phyloP scores from a whole-genome alignment of 73 alveolate genomes.

The Paramecium sonneborni region DNA sequence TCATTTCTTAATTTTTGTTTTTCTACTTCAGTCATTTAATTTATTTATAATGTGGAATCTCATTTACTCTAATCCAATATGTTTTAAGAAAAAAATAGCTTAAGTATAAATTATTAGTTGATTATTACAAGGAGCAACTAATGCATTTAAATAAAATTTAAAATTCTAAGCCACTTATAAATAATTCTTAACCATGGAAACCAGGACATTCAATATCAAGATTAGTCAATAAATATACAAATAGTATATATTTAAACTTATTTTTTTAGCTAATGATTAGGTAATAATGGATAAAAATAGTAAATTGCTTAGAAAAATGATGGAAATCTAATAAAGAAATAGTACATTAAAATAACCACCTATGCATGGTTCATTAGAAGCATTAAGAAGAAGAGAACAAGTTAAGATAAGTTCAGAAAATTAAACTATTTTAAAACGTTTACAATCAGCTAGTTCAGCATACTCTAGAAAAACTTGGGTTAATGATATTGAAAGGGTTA shows the following conservation, averaged over 20 bases:
- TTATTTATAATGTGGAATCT: conserved; percentile 31
- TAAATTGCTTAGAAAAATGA: conserved; percentile 13
- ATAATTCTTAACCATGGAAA: conserved; percentile 26
- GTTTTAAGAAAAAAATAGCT: conserved; percentile 40
- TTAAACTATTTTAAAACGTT: neutral
- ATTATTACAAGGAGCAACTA: neutral
- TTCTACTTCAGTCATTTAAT: conserved; percentile 19
- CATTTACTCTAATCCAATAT: conserved; percentile 23
- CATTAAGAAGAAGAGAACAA: conserved; percentile 44
- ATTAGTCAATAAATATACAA: conserved; percentile 26
- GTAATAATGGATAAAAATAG: neutral
- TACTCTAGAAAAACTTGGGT: conserved; percentile 20
- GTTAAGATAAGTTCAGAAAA: conserved; percentile 3
- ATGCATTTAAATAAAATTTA: conserved; percentile 24
- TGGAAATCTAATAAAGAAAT: conserved; percentile 38
- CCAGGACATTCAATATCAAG: conserved; percentile 46
- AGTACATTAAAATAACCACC: neutral
- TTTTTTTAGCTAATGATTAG: neutral
- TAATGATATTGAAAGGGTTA: neutral
- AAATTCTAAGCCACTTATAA: neutral
- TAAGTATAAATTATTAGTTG: neutral
- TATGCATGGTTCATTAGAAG: conserved; percentile 7
- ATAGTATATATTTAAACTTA: neutral
- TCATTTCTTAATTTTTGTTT: conserved; percentile 10
- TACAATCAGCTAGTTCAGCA: conserved; percentile 39